These are phyloP conservation scores for Babesia bigemina DNA, from an alignment of 169 alveolate species.

Conservation along the genomic window DNA sequence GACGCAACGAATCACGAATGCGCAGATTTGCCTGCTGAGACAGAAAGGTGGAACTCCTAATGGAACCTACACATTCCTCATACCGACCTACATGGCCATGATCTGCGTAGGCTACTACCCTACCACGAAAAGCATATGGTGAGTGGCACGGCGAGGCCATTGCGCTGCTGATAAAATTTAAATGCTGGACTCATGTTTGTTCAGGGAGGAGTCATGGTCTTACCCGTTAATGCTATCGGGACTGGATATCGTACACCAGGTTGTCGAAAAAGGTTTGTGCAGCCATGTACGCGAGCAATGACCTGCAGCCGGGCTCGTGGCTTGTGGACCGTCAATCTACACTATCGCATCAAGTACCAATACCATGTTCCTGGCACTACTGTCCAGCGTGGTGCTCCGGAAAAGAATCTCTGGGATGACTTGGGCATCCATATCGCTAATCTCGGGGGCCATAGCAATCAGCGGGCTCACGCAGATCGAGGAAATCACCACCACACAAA, in stretches of 20 bases:
- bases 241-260: slow-evolving; percentile 64
- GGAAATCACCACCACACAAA: slow-evolving; percentile 36
- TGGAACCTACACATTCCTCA: slow-evolving; percentile 65
- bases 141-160: not conserved
- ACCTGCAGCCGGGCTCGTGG: slow-evolving; percentile 58
- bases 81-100: slow-evolving; percentile 69
- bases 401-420: slow-evolving; percentile 33
- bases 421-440: slow-evolving; percentile 53
- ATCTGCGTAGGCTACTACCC: slow-evolving; percentile 68
- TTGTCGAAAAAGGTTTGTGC: slow-evolving; percentile 55
- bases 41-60: slow-evolving; percentile 66
- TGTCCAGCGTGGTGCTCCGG: slow-evolving; percentile 43
- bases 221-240: slow-evolving; percentile 55
- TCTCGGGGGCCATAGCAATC: slow-evolving; percentile 59
- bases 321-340: slow-evolving; percentile 67
- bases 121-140: slow-evolving; percentile 61
- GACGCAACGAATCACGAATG: no score
- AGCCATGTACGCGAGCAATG: no score
- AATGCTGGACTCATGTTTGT: no score
- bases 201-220: slow-evolving; percentile 63
- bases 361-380: slow-evolving; percentile 65
- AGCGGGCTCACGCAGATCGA: slow-evolving; percentile 51
- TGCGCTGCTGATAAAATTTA: no score
- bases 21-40: slow-evolving; percentile 46
- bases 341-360: slow-evolving; percentile 67